A percentile compares a stretch with the other conserved stretches of the same genome.
phyloP scores from a whole-genome alignment of 225 moss, liverwort and hornwort genomes.

The Marchantia polymorpha region DNA sequence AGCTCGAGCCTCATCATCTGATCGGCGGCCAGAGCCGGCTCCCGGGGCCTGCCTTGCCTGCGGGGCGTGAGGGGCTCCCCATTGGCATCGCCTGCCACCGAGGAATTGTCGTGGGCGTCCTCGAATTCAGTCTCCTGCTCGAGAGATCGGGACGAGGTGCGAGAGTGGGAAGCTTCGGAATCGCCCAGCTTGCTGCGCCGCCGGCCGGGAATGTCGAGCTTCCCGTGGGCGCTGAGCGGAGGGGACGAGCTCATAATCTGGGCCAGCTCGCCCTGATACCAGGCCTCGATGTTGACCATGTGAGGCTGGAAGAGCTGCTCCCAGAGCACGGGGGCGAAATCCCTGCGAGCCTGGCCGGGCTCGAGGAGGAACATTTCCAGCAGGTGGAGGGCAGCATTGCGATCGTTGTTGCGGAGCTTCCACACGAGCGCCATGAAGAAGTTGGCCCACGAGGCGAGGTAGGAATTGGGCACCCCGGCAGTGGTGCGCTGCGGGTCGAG shows the following conservation, averaged over 20 bases:
- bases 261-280: conserved; percentile 44
- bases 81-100: not conserved
- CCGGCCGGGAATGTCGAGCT: conserved; percentile 1
- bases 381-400: conserved; percentile 40
- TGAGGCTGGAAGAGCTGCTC: conserved; percentile 54
- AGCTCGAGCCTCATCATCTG: conserved; percentile 51
- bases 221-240: conserved; percentile 12
- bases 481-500: conserved; percentile 44
- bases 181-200: conserved; percentile 10
- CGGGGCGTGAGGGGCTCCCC: not conserved
- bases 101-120: conserved; percentile 13
- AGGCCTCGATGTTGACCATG: conserved; percentile 51
- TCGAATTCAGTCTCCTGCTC: conserved; percentile 16
- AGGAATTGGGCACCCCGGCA: conserved; percentile 50
- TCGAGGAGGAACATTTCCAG: conserved; percentile 55
- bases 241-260: conserved; percentile 33
- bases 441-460: conserved; percentile 48
- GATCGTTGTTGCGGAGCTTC: conserved; percentile 47
- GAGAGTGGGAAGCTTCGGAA: conserved; percentile 12
- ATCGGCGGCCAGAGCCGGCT: conserved; percentile 32
- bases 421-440: conserved; percentile 53
- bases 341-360: conserved; percentile 39
- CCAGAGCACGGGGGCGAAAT: conserved; percentile 50
- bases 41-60: conserved; percentile 7
- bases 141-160: conserved; percentile 24